Base-by-base conservation (phyloP, 768 basidiomycete species). In the Epithele typhae region DNA sequence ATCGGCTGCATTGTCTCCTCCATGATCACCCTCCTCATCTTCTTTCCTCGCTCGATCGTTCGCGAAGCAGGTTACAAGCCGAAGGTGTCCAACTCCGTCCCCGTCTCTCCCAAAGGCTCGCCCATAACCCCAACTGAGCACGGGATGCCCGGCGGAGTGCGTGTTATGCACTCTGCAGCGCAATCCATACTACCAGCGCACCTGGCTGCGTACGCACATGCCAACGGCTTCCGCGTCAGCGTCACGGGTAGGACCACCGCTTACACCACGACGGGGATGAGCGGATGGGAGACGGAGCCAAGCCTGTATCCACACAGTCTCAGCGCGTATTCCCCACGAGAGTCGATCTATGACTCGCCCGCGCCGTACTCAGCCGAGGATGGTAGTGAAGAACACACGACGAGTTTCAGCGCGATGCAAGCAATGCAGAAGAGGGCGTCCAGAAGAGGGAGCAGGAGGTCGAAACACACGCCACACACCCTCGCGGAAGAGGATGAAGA, bases 1-100 rank as follows among this genome's bases (percentile, higher is more conserved):
- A 74, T 91, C 24, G 88, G 88, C 12, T 82, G 82, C 55, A 81
- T 90, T 57, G 72, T 87, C 18, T 91, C 88, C 3, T 88, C 88
- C 21, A 79, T 80, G 15, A 85, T 91, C 19, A 92, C 89, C 3
- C 72, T 92, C 25, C 71, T 91, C 25, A 76, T 88, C 35, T 88
- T 88, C 68, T 88, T 88, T 69, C 87, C 87, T 27, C 84, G 84
- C 37, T 85, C 85, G 3, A 71, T 86, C 45, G 75, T 76, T 3
- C 70, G 69, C 22, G 84, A 87, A 64, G 68, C 75, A 5, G 85
- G 82, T 2, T 84, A 85, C 66, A 72, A 66, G 46, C 70, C 74
- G 19, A 76, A 74, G 40, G 51, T 49, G 15, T 59, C 61, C 22
- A 50, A 39, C 14, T 9, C 37, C 12, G 5, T 19, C 34, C 41